phyloP scores from a whole-genome alignment of 2,329 filamentous ascomycete genomes.

The Stagonosporopsis cucurbitacearum region DNA sequence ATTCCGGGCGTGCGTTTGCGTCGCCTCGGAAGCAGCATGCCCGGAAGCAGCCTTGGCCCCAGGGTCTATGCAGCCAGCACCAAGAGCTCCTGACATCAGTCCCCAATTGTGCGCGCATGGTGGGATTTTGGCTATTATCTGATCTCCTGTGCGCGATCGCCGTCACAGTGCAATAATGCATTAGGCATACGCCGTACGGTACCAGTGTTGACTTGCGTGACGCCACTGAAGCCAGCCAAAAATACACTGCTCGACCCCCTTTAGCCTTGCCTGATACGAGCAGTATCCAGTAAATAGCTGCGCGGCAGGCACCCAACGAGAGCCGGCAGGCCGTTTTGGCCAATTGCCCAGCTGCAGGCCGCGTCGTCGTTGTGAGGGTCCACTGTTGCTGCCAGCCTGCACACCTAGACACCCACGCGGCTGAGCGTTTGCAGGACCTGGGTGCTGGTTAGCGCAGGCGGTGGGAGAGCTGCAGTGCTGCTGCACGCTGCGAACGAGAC shows the following conservation, averaged over 20 bases:
- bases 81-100: constrained; percentile 11
- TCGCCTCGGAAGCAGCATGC: constrained; percentile 26
- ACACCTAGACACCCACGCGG: constrained; percentile 37
- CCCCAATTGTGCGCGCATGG: constrained; percentile 17
- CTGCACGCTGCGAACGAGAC: neutral
- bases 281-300: constrained; percentile 29
- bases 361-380: constrained; percentile 16
- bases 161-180: too few species aligned
- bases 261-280: constrained; percentile 29
- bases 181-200: too few species aligned
- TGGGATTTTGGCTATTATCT: constrained; percentile 1
- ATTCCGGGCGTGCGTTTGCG: constrained; percentile 20
- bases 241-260: constrained; percentile 26
- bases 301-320: constrained; percentile 15
- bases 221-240: constrained; percentile 13
- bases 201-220: constrained; percentile 1
- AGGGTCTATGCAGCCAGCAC: constrained; percentile 5
- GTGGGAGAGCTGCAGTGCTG: constrained; percentile 25
- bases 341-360: constrained; percentile 22
- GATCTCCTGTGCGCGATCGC: constrained; percentile 19
- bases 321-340: neutral
- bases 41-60: constrained; percentile 25
- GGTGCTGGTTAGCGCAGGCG: constrained; percentile 24
- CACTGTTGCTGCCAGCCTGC: constrained; percentile 15
- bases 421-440: constrained; percentile 41